A percentile compares a stretch with the other conserved stretches of the same genome.
These are phyloP conservation scores for Pyrus pyrifolia DNA, from an alignment of 306 rosid genomes.

Conservation along the genomic window DNA sequence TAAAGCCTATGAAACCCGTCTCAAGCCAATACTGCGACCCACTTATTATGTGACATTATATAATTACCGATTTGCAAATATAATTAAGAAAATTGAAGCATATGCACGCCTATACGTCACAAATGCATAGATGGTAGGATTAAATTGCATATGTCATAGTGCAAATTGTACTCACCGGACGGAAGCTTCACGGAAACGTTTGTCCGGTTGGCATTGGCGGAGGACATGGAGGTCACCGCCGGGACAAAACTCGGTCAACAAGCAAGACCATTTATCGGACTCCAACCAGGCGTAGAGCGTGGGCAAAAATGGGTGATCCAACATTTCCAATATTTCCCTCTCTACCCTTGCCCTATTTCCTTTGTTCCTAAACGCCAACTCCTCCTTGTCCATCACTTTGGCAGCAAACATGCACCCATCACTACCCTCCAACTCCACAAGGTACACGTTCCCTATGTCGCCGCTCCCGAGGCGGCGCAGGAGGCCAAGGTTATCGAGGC, in stretches of 20 bases:
- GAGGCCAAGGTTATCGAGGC: conserved; percentile 28
- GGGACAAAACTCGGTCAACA: conserved; percentile 49
- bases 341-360: conserved; percentile 33
- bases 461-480: conserved; percentile 40
- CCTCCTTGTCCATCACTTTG: conserved; percentile 56
- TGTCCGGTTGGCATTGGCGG: conserved; percentile 39
- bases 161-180: conserved; percentile 26
- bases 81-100: neutral
- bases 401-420: conserved; percentile 40
- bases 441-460: conserved; percentile 46
- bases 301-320: conserved; percentile 49
- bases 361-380: conserved; percentile 30
- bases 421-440: conserved; percentile 38
- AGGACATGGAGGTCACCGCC: conserved; percentile 53
- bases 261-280: conserved; percentile 36
- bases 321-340: conserved; percentile 33
- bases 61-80: neutral
- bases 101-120: neutral
- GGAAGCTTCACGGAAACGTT: conserved; percentile 35
- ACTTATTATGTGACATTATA: neutral
- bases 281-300: conserved; percentile 37
- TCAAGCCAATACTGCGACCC: neutral
- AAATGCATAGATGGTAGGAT: neutral
- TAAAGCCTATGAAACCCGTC: neutral
- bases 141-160: neutral